phyloP scores from a whole-genome alignment of 1,139 yeast species.

The Geotrichum restrictum region DNA sequence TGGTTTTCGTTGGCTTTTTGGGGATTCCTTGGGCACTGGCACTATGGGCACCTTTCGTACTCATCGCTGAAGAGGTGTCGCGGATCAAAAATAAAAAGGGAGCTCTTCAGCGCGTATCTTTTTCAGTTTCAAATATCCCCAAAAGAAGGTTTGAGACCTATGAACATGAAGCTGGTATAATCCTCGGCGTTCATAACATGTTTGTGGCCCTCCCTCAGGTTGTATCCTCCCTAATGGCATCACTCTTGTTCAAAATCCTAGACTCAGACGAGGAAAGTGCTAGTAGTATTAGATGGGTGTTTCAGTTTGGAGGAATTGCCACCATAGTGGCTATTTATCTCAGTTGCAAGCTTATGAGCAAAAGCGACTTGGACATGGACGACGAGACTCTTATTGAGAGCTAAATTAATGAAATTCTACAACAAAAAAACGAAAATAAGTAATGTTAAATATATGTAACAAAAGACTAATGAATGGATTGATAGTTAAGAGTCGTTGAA shows the following conservation, averaged over 20 bases:
- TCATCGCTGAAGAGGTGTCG: slow-evolving; percentile 48
- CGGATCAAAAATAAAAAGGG: slow-evolving; percentile 42
- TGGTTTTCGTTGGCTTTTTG: slow-evolving; percentile 42
- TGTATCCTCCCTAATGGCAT: slow-evolving; percentile 43
- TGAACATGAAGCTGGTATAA: slow-evolving; percentile 48
- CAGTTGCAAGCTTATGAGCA: slow-evolving; percentile 37
- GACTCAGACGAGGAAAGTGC: slow-evolving; percentile 27
- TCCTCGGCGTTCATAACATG: slow-evolving; percentile 48
- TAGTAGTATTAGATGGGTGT: slow-evolving; percentile 47
- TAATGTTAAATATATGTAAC: too few species aligned
- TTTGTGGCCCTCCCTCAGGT: slow-evolving; percentile 51
- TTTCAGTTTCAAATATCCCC: slow-evolving; percentile 24
- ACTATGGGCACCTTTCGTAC: slow-evolving; percentile 51
- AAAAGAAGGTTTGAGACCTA: slow-evolving; percentile 26
- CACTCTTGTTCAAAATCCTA: slow-evolving; percentile 38
- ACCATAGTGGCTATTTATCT: slow-evolving; percentile 43
- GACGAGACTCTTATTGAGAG: not conserved
- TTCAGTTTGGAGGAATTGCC: slow-evolving; percentile 47
- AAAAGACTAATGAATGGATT: too few species aligned
- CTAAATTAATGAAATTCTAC: too few species aligned
- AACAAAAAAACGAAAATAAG: too few species aligned
- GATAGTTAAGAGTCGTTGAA: too few species aligned
- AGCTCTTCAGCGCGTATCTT: not conserved
- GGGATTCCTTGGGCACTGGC: slow-evolving; percentile 53
- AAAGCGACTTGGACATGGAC: slow-evolving; percentile 7